Base-by-base conservation (phyloP, 495 filamentous ascomycete species). In the Aspergillus bridgeri region DNA sequence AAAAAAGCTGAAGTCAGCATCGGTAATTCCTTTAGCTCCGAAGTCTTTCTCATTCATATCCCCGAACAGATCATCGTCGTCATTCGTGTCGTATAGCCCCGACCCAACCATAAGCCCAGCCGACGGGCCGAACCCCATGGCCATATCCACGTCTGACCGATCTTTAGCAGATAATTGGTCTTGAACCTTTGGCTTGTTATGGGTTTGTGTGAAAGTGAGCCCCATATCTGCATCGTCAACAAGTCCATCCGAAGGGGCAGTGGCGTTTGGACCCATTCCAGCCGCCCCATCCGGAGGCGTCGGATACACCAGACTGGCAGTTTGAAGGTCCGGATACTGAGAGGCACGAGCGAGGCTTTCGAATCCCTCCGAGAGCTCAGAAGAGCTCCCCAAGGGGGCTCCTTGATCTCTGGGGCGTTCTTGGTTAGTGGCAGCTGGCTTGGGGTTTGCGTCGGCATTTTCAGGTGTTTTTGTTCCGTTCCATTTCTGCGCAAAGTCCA, bases 1-100 rank as follows among this genome's bases (percentile, higher is more conserved):
- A 56, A 96, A 96, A 65, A 95, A 96, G 70, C 83, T 93, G 70
- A 96, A 96, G 66, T 96, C 92, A 3, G 85, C 77, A 63, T 96
- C 92, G 2, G 90, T 92, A 19, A 96, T 83, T n/a, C 86, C 89
- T 61, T 85, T 87, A 20, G 86, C 79, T 20, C 85, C 90, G 69
- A 95, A 96, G 56, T 92, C 82, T 67, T 89, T 86, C 25, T 83
- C 87, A 42, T 84, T 83, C 27, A 89, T 76, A 51, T 90, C 88
- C 8, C 82, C 87, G 63, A 88, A 90, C 2, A 90, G 72, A 60
- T 89, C 86, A 27, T 88, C 84, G 23, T 84, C 78, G 19, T 75
- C 73, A 51, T 71, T 75, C 21, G 71, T 75, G 58, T 81, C 79
- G 52, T 79, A 76, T 18, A 70, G 58, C 11, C 73, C 75, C 15